Conservation (phyloP, 148 eudicot genomes). For the Bassia scoparia region DNA sequence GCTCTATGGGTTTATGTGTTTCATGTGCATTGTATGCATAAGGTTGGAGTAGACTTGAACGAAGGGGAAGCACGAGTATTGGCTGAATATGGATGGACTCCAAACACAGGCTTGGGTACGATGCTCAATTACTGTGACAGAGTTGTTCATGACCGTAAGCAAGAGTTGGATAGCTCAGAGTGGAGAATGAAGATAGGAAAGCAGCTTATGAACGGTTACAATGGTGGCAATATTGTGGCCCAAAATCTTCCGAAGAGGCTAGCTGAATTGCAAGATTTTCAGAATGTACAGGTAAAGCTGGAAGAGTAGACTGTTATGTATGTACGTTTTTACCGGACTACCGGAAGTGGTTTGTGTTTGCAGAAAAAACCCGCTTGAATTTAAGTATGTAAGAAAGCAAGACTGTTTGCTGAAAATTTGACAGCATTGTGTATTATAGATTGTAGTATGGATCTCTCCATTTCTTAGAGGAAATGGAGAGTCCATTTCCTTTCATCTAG, state of each 20-base stretch:
- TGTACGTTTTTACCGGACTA: not conserved
- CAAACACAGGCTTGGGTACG: conserved; percentile 79
- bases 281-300: conserved; percentile 45
- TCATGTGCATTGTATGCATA: not conserved
- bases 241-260: conserved; percentile 40
- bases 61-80: conserved; percentile 90
- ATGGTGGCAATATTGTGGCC: conserved; percentile 61
- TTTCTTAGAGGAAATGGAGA: too few species aligned
- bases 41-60: conserved; percentile 83
- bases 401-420: too few species aligned
- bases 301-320: conserved; percentile 31
- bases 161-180: conserved; percentile 59
- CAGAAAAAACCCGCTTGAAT: too few species aligned
- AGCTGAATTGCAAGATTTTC: conserved; percentile 29
- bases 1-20: too few species aligned
- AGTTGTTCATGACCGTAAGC: conserved; percentile 76
- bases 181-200: conserved; percentile 83
- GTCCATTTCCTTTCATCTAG: too few species aligned
- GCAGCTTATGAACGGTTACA: conserved; percentile 67
- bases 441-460: too few species aligned
- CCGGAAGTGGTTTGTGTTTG: too few species aligned
- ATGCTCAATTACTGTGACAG: conserved; percentile 90
- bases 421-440: too few species aligned
- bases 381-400: too few species aligned
- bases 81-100: conserved; percentile 79